phyloP scores from a whole-genome alignment of 208 protist genomes.

The Leishmania mexicana region DNA sequence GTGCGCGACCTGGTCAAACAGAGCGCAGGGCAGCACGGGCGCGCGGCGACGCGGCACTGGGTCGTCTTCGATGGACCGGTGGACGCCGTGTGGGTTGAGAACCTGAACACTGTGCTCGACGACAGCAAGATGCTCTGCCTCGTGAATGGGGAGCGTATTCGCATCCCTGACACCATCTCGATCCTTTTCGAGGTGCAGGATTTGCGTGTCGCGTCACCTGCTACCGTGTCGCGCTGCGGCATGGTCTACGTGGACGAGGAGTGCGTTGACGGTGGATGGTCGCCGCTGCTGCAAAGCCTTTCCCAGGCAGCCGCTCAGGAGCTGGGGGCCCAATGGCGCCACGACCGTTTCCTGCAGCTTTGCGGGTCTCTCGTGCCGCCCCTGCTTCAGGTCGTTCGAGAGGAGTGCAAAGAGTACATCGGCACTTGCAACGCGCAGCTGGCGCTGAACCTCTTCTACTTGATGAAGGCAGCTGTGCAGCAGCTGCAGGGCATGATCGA shows the following conservation, averaged over 20 bases:
- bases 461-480: slow-evolving; percentile 70
- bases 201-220: slow-evolving; percentile 96
- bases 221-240: slow-evolving; percentile 98
- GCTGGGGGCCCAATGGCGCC: slow-evolving; percentile 58
- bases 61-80: slow-evolving; percentile 98
- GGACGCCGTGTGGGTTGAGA: slow-evolving; percentile 99
- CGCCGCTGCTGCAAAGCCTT: slow-evolving; percentile 63
- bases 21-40: slow-evolving; percentile 17
- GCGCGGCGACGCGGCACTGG: slow-evolving; percentile 86
- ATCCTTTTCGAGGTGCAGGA: slow-evolving; percentile 99
- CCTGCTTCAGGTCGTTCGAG: slow-evolving; percentile 77
- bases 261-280: slow-evolving; percentile 85
- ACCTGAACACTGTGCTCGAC: slow-evolving; percentile 98
- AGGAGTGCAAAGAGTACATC: slow-evolving; percentile 89
- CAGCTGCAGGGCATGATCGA: slow-evolving; percentile 37
- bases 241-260: slow-evolving; percentile 97
- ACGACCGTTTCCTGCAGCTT: slow-evolving; percentile 81
- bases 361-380: slow-evolving; percentile 60
- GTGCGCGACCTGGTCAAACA: slow-evolving; percentile 84
- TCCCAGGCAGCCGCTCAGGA: slow-evolving; percentile 42
- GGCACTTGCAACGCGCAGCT: slow-evolving; percentile 85
- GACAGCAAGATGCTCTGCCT: slow-evolving; percentile 98
- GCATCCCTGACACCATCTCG: slow-evolving; percentile 88
- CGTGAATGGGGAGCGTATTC: slow-evolving; percentile 96
- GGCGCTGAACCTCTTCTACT: slow-evolving; percentile 80